Base-by-base conservation (phyloP, 768 basidiomycete genomes). In the Phylloporus sp. region DNA sequence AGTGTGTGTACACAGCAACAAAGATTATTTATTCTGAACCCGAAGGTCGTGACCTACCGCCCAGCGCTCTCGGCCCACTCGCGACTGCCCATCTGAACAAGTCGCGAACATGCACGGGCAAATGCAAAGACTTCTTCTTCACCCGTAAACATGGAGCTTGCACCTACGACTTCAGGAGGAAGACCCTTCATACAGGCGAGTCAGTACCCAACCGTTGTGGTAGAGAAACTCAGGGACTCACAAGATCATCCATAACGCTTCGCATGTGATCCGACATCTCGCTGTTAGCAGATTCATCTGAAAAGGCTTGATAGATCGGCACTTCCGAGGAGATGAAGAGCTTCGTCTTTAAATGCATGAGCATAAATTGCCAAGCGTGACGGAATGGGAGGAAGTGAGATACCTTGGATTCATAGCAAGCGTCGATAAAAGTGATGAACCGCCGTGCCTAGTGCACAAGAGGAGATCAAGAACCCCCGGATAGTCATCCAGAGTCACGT, bases 121-220 rank as follows among this genome's bases (percentile, higher is more conserved):
- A 97, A 99, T 0, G 97, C 97, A 65, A 99, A 99, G 0, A 97
- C 67, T 70, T 98, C 97, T 68, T 98, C 97, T 62, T 98, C 95
- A 4, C 95, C 95, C 0, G 86, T 87, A 65, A 98, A 98, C 74
- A 99, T 88, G 38, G 92, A 87, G 55, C 88, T 91, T 2, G 77
- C 75, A 29, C 92, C 90, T 16, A 95, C 87, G 18, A 80, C 72
- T 26, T 92, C 84, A 22, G 78, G 78, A 1, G 87, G 78, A 1
- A 97, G 74, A 18, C 93, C 93, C 91, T 95, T 57, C 28, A 49
- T 23, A 11, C 1, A 26, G 20, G 26, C 15, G 16, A 12, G 28
- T 50, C 28, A 43, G 50, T 4, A 26, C 12, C 23, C n/a, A 36
- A 29, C 35, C 24, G 23, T 7, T 13, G 18, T n/a, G 55, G 34